Base-by-base conservation (phyloP, 768 basidiomycete genomes). In the Phanerochaete sordida region DNA sequence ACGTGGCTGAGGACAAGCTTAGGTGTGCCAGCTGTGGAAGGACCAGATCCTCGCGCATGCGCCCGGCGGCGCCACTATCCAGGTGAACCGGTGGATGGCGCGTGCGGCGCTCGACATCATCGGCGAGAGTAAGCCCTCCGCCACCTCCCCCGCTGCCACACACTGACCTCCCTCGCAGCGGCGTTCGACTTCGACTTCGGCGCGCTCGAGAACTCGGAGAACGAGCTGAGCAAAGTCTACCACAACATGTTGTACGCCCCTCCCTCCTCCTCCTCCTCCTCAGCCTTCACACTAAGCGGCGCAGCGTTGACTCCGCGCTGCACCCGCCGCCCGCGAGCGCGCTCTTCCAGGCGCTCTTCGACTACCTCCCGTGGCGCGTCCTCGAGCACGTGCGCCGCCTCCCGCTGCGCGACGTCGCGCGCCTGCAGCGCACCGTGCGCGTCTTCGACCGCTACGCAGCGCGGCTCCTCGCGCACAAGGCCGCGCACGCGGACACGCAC, bases 381-480 rank as follows among this genome's bases (percentile, higher is more conserved):
- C 58, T 74, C 44, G 59, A 64, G 11, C 64, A 56, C 47, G 58
- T 75, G 12, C 60, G 65, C 26, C 69, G 73, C 60, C 56, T 72
- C 12, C 75, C 75, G 8, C 66, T 60, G 2, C 65, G 62, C 51
- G 69, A 69, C 30, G 68, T 67, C 44, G 63, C 58, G 19, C 70
- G 70, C 26, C 72, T 76, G 57, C 57, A 70, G 21, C 44, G 48
- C 26, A 72, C 72, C 9, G 52, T 70, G 21, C 44, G 59, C 4
- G 60, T 66, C 21, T 69, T 73, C 50, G 65, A 68, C 54, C 75
- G 70, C 30, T 74, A 85, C 15, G 77, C 83, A 0, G 72, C 76
- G 56, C 71, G 78, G 58, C 71, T 85, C 6, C 74, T 85, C 11
- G 35, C 24, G n/a, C 77, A 79, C 49, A 81, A 78, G 8, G 70